Evolutionary conservation across 169 alveolate genomes (phyloP).

Genomic region (Plasmodium chabaudi): DNA sequence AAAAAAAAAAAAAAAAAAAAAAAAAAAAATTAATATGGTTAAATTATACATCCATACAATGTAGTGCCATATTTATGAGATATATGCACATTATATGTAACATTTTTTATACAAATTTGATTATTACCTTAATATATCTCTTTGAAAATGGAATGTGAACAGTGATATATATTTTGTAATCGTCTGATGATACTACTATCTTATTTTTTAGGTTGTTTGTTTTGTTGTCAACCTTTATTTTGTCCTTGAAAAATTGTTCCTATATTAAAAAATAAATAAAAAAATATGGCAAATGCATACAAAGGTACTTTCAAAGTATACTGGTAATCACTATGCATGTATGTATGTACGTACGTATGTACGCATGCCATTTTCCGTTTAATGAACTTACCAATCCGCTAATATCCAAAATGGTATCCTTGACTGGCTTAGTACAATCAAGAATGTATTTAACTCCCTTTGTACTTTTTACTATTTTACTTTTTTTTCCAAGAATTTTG

Average conservation of each 20-base stretch:
- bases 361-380: neutral
- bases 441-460: constrained; percentile 79
- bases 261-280: constrained; percentile 30
- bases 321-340: too few relatives aligned
- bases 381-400: constrained; percentile 85
- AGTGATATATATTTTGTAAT: constrained; percentile 92
- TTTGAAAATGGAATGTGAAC: constrained; percentile 97
- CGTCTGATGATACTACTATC: constrained; percentile 92
- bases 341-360: too few relatives aligned
- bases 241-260: constrained; percentile 95
- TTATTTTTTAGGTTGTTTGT: constrained; percentile 96
- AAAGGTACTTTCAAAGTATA: neutral
- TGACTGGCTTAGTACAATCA: constrained; percentile 95
- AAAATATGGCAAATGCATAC: constrained; percentile 72
- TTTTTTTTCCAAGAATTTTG: constrained; percentile 37
- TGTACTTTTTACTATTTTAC: constrained; percentile 32
- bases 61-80: neutral
- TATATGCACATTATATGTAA: neutral
- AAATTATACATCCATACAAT: too few relatives aligned
- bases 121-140: constrained; percentile 94
- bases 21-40: neutral
- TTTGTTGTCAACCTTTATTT: constrained; percentile 97
- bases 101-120: neutral
- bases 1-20: constrained; percentile 5
- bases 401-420: constrained; percentile 93